Conservation (phyloP, 257 asterid species). For the Penstemon eatonii region DNA sequence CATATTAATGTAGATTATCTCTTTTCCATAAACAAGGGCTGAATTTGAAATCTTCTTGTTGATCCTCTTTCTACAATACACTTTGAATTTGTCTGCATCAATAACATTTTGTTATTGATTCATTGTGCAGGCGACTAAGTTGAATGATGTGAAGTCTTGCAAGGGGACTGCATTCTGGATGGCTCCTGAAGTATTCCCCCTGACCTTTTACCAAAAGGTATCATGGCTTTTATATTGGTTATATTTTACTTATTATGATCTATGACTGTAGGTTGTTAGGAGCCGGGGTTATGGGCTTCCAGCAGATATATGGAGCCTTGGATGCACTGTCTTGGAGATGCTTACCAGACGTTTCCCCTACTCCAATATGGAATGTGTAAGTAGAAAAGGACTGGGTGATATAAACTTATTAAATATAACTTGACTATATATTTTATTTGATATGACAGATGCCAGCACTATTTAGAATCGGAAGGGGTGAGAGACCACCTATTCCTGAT, state of each 20-base stretch:
- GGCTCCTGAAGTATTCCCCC: constrained; percentile 92
- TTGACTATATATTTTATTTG: neutral
- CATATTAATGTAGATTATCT: no score
- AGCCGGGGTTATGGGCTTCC: constrained; percentile 81
- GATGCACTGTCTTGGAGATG: constrained; percentile 97
- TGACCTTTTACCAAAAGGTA: constrained; percentile 19
- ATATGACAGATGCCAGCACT: constrained; percentile 62
- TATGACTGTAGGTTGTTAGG: constrained; percentile 68
- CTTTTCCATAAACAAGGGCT: no score
- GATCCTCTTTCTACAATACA: no score
- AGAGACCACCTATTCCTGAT: constrained; percentile 68
- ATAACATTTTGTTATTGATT: constrained; percentile 26
- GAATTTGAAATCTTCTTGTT: no score
- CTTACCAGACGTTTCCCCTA: constrained; percentile 79
- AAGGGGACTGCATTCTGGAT: constrained; percentile 97
- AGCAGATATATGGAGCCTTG: constrained; percentile 99
- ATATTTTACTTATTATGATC: neutral
- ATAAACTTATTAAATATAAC: no score
- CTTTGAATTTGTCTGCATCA: no score
- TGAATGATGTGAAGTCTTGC: constrained; percentile 90
- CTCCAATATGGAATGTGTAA: constrained; percentile 61
- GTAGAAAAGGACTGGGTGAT: constrained; percentile 24
- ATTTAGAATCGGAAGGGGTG: constrained; percentile 77
- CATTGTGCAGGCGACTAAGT: constrained; percentile 68
- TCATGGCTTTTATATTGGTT: neutral